Percentiles rank a stretch among this genome's conserved stretches.
phyloP scores from a whole-genome alignment of 768 basidiomycete genomes.

The Agaricus blazei region DNA sequence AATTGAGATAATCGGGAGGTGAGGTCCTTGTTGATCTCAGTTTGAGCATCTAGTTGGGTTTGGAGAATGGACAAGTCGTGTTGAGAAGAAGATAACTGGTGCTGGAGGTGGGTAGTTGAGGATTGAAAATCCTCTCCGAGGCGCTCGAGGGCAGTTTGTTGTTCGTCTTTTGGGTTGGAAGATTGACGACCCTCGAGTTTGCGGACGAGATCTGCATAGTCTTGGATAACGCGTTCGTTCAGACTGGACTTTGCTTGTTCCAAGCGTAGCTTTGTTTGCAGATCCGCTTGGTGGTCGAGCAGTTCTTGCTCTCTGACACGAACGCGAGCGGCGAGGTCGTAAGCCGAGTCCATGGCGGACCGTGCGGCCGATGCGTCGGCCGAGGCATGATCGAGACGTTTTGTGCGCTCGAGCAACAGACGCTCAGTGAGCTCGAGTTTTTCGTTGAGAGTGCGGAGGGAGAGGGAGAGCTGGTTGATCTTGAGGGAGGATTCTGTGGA shows the following conservation, averaged over 20 bases:
- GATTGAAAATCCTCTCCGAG: slow-evolving; percentile 45
- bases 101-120: slow-evolving; percentile 41
- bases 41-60: slow-evolving; percentile 41
- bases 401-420: slow-evolving; percentile 42
- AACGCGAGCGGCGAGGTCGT: slow-evolving; percentile 47
- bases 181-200: slow-evolving; percentile 40
- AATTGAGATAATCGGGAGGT: slow-evolving; percentile 40
- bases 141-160: slow-evolving; percentile 35
- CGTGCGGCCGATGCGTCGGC: slow-evolving; percentile 40
- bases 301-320: slow-evolving; percentile 52
- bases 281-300: slow-evolving; percentile 40
- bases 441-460: slow-evolving; percentile 62
- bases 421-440: slow-evolving; percentile 62
- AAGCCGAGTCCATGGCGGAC: slow-evolving; percentile 43
- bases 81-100: slow-evolving; percentile 36
- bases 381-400: slow-evolving; percentile 37
- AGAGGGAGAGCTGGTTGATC: slow-evolving; percentile 55
- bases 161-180: slow-evolving; percentile 1
- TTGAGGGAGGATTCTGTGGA: slow-evolving; percentile 25
- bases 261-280: slow-evolving; percentile 39
- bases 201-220: slow-evolving; percentile 75
- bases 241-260: slow-evolving; percentile 57
- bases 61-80: slow-evolving; percentile 38
- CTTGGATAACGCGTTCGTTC: slow-evolving; percentile 59
- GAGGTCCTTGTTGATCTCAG: slow-evolving; percentile 34